A percentile compares a stretch with the other conserved stretches of the same genome.
phyloP scores from a whole-genome alignment of 1,139 yeast species.

The Saccharomycopsis phalli region DNA sequence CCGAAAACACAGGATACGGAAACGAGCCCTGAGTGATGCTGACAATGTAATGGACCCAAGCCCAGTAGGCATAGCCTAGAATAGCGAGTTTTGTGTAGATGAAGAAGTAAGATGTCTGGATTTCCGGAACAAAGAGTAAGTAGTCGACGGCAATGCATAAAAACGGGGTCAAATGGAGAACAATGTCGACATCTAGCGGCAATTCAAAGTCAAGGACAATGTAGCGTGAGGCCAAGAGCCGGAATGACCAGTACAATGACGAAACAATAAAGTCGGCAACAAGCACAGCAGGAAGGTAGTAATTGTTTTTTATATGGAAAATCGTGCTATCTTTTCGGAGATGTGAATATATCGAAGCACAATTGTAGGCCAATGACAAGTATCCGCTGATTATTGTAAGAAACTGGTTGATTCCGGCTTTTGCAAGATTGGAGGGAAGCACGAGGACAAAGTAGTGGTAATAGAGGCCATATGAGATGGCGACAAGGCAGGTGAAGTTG shows the following conservation, averaged over 20 bases:
- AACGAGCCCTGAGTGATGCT: slow-evolving; percentile 13
- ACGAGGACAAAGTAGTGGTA: background rate
- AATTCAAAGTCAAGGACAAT: background rate
- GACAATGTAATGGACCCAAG: slow-evolving; percentile 15
- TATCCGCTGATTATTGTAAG: slow-evolving; percentile 10
- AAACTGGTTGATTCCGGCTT: slow-evolving; percentile 15
- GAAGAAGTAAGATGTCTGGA: slow-evolving; percentile 6
- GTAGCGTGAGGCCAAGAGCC: background rate
- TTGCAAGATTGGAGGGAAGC: background rate
- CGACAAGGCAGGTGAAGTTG: background rate
- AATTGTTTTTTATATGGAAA: slow-evolving; percentile 3
- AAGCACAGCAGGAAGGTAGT: background rate
- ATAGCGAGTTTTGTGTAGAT: slow-evolving; percentile 4
- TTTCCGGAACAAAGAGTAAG: slow-evolving; percentile 11
- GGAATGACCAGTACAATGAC: slow-evolving; percentile 4
- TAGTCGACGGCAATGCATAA: slow-evolving; percentile 11
- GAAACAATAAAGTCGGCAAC: slow-evolving; percentile 3
- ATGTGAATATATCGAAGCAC: background rate
- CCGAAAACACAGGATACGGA: slow-evolving; percentile 19
- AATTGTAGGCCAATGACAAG: slow-evolving; percentile 10
- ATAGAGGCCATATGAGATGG: background rate
- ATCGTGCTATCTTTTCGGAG: background rate
- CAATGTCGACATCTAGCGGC: background rate
- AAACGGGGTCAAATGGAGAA: slow-evolving; percentile 13
- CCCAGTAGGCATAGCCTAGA: slow-evolving; percentile 14